Evolutionary conservation across 1,139 yeast species (phyloP).

Genomic region (Nakaseomyces bracarensis): DNA sequence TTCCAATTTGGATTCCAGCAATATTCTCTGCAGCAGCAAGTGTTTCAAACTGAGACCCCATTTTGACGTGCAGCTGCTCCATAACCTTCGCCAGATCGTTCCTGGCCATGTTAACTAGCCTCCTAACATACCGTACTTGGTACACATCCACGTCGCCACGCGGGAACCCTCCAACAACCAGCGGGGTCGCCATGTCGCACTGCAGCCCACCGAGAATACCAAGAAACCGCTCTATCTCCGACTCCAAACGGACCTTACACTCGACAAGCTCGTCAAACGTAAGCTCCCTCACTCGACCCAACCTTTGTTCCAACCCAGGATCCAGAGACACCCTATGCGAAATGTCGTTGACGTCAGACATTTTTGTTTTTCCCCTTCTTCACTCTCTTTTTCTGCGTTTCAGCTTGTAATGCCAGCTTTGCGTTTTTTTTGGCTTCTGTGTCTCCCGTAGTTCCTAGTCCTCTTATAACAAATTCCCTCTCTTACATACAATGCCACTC

Average conservation of each 20-base stretch:
- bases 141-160: conserved; percentile 74
- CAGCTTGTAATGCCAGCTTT: too few relatives aligned
- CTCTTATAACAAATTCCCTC: too few relatives aligned
- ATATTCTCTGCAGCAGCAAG: too few relatives aligned
- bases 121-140: conserved; percentile 52
- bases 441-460: too few relatives aligned
- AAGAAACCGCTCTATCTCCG: conserved; percentile 16
- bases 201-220: conserved; percentile 26
- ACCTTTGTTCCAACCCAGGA: neutral
- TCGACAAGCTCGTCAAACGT: conserved; percentile 5
- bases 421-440: too few relatives aligned
- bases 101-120: conserved; percentile 54
- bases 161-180: conserved; percentile 76
- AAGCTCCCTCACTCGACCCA: neutral
- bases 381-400: neutral
- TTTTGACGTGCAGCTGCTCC: conserved; percentile 39
- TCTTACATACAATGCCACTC: too few relatives aligned
- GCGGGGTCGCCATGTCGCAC: conserved; percentile 55
- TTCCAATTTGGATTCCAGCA: too few relatives aligned
- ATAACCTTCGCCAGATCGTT: conserved; percentile 57
- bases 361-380: neutral
- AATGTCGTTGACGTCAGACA: conserved; percentile 5
- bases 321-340: neutral
- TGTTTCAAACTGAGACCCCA: conserved; percentile 41
- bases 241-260: conserved; percentile 19